A percentile compares a stretch with the other conserved stretches of the same genome.
These are phyloP conservation scores for Thielaviopsis ethacetica DNA, from an alignment of 2,329 filamentous ascomycete genomes.

Conservation along the genomic window DNA sequence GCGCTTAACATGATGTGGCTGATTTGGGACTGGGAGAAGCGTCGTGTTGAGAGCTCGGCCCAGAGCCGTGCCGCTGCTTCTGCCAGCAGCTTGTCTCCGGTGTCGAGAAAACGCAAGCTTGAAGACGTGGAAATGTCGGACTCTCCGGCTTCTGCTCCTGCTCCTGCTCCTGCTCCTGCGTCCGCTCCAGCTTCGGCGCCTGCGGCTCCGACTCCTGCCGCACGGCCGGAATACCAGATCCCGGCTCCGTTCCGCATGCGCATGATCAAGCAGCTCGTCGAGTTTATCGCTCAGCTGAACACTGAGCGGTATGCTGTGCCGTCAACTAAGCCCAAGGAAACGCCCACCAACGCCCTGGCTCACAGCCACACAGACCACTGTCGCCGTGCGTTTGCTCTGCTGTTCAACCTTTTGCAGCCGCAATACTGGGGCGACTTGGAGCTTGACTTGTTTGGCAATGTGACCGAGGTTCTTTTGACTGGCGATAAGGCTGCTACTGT, in stretches of 20 bases:
- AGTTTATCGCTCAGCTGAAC: constrained; percentile 80
- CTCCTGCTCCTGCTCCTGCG: background rate
- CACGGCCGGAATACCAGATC: constrained; percentile 49
- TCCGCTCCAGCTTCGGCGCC: background rate
- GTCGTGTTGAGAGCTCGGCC: constrained; percentile 48
- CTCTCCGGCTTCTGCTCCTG: background rate
- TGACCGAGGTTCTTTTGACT: constrained; percentile 70
- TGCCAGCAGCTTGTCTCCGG: constrained; percentile 51
- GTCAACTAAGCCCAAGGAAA: constrained; percentile 48
- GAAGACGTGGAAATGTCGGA: constrained; percentile 33
- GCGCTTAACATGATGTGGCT: constrained; percentile 81
- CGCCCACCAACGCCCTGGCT: constrained; percentile 26
- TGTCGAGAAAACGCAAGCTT: constrained; percentile 58
- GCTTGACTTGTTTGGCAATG: constrained; percentile 69
- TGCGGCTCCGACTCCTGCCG: background rate
- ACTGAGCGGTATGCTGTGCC: constrained; percentile 63
- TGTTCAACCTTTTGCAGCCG: constrained; percentile 72
- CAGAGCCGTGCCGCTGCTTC: background rate
- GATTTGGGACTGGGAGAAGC: constrained; percentile 85
- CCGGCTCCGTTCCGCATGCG: constrained; percentile 51
- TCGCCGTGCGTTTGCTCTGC: constrained; percentile 65
- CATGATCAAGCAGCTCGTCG: constrained; percentile 87
- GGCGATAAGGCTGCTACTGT: constrained; percentile 57
- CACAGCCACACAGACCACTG: constrained; percentile 15
- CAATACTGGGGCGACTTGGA: constrained; percentile 87